phyloP scores from a whole-genome alignment of 495 filamentous ascomycete species.

The Penicillium chermesinum region DNA sequence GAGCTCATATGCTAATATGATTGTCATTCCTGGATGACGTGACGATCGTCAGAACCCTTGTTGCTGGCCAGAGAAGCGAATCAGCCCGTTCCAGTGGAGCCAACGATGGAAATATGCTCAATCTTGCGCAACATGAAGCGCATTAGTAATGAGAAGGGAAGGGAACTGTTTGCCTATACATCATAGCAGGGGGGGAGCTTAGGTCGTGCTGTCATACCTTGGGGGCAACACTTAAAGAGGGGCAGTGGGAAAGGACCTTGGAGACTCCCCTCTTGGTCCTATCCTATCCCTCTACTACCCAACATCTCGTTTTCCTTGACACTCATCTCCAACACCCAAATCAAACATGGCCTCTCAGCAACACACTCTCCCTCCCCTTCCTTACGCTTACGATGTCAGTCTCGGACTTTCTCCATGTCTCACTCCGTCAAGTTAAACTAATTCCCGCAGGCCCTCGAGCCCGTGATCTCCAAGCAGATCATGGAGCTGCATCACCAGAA shows the following conservation, averaged over 20 bases:
- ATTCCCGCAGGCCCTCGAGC: slow-evolving; percentile 69
- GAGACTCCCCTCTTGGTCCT: not conserved
- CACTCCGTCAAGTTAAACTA: not conserved
- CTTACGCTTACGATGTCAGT: slow-evolving; percentile 41
- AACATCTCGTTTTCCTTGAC: not conserved
- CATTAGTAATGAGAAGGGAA: too few species aligned
- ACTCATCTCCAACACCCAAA: not conserved
- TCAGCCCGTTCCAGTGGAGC: slow-evolving; percentile 5
- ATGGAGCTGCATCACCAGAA: slow-evolving; percentile 81
- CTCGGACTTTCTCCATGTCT: not conserved
- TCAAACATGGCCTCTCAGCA: slow-evolving; percentile 7
- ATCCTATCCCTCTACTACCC: not conserved
- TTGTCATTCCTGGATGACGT: too few species aligned
- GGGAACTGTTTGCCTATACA: slow-evolving; percentile 1
- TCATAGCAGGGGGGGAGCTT: not conserved
- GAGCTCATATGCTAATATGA: not conserved
- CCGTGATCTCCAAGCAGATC: slow-evolving; percentile 87
- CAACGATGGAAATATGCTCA: slow-evolving; percentile 15
- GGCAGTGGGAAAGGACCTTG: slow-evolving; percentile 22
- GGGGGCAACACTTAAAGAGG: slow-evolving; percentile 10
- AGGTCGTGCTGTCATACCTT: slow-evolving; percentile 13
- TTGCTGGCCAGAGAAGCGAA: too few species aligned
- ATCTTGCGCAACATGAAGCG: slow-evolving; percentile 7
- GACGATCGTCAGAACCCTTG: too few species aligned
- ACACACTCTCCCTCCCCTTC: slow-evolving; percentile 34